Conservation (phyloP, 176 grass and related monocot genomes). For the Eragrostis nindensis region DNA sequence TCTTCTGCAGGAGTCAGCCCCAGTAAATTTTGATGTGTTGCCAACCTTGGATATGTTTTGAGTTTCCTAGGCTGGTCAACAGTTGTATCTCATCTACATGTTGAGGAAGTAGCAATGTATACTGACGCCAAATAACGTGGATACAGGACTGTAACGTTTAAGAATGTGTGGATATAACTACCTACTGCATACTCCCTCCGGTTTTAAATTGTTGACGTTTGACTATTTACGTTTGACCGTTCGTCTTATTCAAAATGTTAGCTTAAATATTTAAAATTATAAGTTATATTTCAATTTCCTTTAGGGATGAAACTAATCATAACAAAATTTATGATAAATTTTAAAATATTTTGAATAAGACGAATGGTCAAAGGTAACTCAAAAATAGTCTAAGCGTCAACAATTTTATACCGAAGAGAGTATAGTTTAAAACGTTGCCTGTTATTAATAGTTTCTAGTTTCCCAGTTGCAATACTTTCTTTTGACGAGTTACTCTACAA, state of each 20-base stretch:
- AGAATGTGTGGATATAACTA: conserved; percentile 25
- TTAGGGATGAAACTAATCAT: too few relatives aligned
- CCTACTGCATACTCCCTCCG: not conserved
- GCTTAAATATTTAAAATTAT: too few relatives aligned
- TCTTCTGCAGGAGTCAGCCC: conserved; percentile 49
- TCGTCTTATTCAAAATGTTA: too few relatives aligned
- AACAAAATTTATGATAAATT: too few relatives aligned
- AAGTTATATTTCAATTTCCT: too few relatives aligned
- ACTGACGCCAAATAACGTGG: conserved; percentile 15
- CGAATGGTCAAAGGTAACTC: too few relatives aligned
- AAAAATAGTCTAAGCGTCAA: too few relatives aligned
- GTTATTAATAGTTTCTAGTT: not conserved
- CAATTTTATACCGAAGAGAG: too few relatives aligned
- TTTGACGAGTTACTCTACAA: not conserved
- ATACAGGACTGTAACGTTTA: conserved; percentile 17
- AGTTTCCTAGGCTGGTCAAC: conserved; percentile 37
- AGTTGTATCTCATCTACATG: conserved; percentile 17
- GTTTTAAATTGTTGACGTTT: too few relatives aligned
- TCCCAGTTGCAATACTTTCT: conserved; percentile 6
- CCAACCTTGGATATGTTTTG: conserved; percentile 46
- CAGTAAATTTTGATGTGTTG: conserved; percentile 45
- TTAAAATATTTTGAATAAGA: too few relatives aligned
- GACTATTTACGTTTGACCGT: too few relatives aligned
- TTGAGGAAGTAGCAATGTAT: conserved; percentile 4
- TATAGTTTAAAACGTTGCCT: not conserved